Conservation (phyloP, 805 yeast species). For the Pichia cabralensis region DNA sequence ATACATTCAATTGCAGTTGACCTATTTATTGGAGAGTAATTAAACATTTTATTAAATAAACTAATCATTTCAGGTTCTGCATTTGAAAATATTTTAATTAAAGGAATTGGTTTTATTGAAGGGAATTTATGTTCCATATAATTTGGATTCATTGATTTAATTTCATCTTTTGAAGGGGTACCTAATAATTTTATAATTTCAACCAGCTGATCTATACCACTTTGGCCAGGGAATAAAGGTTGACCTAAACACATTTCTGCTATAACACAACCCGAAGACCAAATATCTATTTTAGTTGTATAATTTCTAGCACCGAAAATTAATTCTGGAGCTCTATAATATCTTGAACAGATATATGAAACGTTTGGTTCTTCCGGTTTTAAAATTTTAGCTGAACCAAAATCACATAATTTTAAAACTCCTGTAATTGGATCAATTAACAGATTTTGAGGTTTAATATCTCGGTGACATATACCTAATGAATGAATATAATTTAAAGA, state of each 20-base stretch:
- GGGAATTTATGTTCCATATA: slow-evolving; percentile 98
- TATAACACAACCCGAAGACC: slow-evolving; percentile 98
- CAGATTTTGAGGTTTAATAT: slow-evolving; percentile 84
- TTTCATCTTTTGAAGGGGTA: slow-evolving; percentile 88
- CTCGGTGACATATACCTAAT: slow-evolving; percentile 80
- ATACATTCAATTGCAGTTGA: slow-evolving; percentile 47
- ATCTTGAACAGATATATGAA: slow-evolving; percentile 91
- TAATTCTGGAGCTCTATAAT: slow-evolving; percentile 95
- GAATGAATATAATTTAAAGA: slow-evolving; percentile 72
- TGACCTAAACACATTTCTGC: slow-evolving; percentile 93
- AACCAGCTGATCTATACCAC: slow-evolving; percentile 94
- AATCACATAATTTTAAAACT: slow-evolving; percentile 85
- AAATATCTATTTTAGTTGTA: slow-evolving; percentile 91
- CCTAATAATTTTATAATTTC: slow-evolving; percentile 95
- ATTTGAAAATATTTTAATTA: slow-evolving; percentile 54
- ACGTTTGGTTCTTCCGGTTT: slow-evolving; percentile 91
- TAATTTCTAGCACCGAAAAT: slow-evolving; percentile 96
- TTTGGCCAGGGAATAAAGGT: slow-evolving; percentile 96
- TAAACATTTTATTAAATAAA: slow-evolving; percentile 45
- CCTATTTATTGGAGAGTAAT: slow-evolving; percentile 62
- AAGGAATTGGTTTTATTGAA: slow-evolving; percentile 65
- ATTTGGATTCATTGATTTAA: slow-evolving; percentile 89
- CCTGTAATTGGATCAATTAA: slow-evolving; percentile 81
- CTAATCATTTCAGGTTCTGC: slow-evolving; percentile 43
- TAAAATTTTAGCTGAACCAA: slow-evolving; percentile 88